Evolutionary conservation across 495 filamentous ascomycete genomes (phyloP), one percentile per base, ranked within the genome.

Genomic region (Ascodesmis nigricans): DNA sequence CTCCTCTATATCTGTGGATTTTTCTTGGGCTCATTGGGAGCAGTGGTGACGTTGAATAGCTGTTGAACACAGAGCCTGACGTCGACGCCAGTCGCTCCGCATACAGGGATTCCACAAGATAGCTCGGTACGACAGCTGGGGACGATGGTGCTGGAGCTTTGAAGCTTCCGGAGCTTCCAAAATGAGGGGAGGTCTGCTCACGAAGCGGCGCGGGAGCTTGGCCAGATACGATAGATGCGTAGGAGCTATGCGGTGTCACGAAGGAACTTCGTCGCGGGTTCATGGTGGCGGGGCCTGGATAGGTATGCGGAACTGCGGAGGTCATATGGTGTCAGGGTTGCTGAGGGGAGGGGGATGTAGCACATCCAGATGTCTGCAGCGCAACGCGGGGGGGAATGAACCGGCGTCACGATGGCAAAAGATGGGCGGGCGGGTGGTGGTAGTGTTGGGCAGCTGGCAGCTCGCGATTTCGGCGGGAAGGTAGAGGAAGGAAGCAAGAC

Each of bases 191-290:
- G n/a, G n/a, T n/a, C n/a, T n/a, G n/a, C n/a, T n/a, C n/a, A n/a
- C n/a, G n/a, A n/a, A n/a, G n/a, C n/a, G n/a, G n/a, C n/a, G n/a
- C n/a, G n/a, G n/a, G 55, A 44, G 41, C 65, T 61, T 46, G 71
- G 35, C 78, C 77, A 21, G 80, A 74, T 33, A 75, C 66, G 31
- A 82, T 75, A 33, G 79, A 79, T 30, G 81, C 78, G 62, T 91
- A 90, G 21, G 81, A 90, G 18, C 48, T 42, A 25, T 33, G 22
- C 13, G 48, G 42, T 11, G 47, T 36, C 25, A 50, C 36, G 25
- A 40, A 34, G 11, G 53, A 50, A 23, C 58, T 43, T 39, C 60
- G 47, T 9, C 43, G 29, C 20, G 45, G 46, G 47, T 48, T 50
- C 21, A 38, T 42, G 21, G 38, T 36, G 36, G 41, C 40, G 39